phyloP scores from a whole-genome alignment of 192 early-diverging fungal genomes.

The Backusella sp. region DNA sequence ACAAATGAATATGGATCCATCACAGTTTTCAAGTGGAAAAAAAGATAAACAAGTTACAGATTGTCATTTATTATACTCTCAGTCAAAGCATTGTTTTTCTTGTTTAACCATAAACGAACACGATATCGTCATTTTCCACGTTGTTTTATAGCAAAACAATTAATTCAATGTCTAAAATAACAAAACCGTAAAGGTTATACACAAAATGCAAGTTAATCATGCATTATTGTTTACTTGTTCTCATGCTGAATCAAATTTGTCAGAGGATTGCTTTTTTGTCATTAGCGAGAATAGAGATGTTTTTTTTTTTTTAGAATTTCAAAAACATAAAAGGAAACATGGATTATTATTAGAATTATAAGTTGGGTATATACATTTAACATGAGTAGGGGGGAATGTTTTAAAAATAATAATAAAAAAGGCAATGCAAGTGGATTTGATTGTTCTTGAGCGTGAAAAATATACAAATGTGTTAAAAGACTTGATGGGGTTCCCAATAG shows the following conservation, averaged over 20 bases:
- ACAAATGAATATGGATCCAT: too few species aligned
- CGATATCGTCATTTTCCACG: neutral
- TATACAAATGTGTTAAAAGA: neutral
- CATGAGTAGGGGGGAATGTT: neutral
- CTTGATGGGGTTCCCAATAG: neutral
- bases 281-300: neutral
- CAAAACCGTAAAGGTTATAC: neutral
- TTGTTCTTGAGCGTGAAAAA: neutral
- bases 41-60: neutral
- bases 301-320: neutral
- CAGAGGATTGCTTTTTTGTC: neutral
- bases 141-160: neutral
- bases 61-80: neutral
- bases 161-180: neutral
- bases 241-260: neutral
- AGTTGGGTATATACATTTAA: neutral
- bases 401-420: neutral
- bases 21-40: too few species aligned
- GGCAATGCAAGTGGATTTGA: neutral
- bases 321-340: neutral
- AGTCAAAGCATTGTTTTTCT: too few species aligned
- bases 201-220: neutral
- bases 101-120: neutral
- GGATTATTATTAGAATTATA: neutral
- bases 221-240: neutral